Evolutionary conservation across 2,329 filamentous ascomycete genomes (phyloP).

Genomic region (Aureobasidium sp.): DNA sequence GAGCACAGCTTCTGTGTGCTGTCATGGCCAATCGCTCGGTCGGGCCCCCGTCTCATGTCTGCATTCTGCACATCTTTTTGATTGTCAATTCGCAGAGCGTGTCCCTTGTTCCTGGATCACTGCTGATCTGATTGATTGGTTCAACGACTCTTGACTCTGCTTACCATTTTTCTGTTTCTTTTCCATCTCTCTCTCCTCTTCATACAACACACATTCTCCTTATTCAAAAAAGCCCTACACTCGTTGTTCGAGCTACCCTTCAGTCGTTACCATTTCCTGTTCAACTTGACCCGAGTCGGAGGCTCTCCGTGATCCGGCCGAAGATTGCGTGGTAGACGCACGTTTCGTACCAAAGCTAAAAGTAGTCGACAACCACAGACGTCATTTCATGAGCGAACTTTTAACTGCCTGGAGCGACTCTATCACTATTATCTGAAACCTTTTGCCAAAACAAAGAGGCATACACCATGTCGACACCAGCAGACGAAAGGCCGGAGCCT

Average conservation of each 20-base stretch:
- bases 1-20: not conserved
- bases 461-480: conserved; percentile 25
- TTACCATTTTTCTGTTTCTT: not conserved
- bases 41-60: conserved; percentile 5
- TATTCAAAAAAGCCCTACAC: not conserved
- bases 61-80: conserved; percentile 4
- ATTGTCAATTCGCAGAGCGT: not conserved
- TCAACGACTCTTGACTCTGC: conserved; percentile 2
- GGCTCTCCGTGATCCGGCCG: not conserved
- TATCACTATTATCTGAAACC: not conserved
- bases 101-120: conserved; percentile 7
- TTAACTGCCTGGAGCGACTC: conserved; percentile 1
- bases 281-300: not conserved
- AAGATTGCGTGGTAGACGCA: not conserved
- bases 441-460: not conserved
- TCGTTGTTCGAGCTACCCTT: not conserved
- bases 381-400: conserved; percentile 3
- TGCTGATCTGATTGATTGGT: conserved; percentile 3
- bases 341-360: conserved; percentile 5
- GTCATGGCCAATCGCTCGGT: not conserved
- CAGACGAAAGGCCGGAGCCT: conserved; percentile 26
- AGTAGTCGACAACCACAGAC: not conserved
- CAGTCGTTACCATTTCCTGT: not conserved
- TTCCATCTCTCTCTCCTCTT: not conserved
- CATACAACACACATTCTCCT: not conserved